A percentile compares a stretch with the other conserved stretches of the same genome.
Evolutionary conservation across 2,329 filamentous ascomycete genomes (phyloP).

Genomic region (Monilinia laxa): DNA sequence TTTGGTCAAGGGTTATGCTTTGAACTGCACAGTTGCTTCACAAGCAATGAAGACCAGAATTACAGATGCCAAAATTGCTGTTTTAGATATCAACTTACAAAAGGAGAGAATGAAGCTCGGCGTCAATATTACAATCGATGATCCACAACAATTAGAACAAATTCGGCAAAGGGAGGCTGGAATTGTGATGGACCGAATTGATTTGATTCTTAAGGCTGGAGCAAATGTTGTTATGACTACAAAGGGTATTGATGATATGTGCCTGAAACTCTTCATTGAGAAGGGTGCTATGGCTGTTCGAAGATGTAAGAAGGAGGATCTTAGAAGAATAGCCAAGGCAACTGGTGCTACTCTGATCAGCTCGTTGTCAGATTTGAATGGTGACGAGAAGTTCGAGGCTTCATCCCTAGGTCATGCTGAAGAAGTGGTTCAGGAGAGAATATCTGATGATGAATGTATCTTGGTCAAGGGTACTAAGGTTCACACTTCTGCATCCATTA

Average conservation of each 20-base stretch:
- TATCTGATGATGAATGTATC: constrained; percentile 98
- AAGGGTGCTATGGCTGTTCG: constrained; percentile 93
- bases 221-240: constrained; percentile 96
- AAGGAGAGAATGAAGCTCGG: constrained; percentile 99
- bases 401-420: constrained; percentile 88
- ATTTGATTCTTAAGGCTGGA: constrained; percentile 96
- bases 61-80: constrained; percentile 92
- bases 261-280: constrained; percentile 92
- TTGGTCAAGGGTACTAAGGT: constrained; percentile 93
- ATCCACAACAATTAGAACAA: constrained; percentile 95
- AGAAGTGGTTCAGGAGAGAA: constrained; percentile 96
- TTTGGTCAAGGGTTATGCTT: constrained; percentile 90
- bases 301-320: constrained; percentile 97
- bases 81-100: constrained; percentile 96
- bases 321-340: constrained; percentile 91
- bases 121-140: constrained; percentile 96
- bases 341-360: constrained; percentile 91
- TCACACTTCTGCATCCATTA: constrained; percentile 91
- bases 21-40: constrained; percentile 98
- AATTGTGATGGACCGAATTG: constrained; percentile 89
- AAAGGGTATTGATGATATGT: constrained; percentile 97
- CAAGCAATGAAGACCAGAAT: constrained; percentile 96
- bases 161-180: constrained; percentile 90
- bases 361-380: constrained; percentile 93
- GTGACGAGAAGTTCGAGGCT: constrained; percentile 93